phyloP scores from a whole-genome alignment of 1,284 basidiomycete species.

The Athelia psychrophila region DNA sequence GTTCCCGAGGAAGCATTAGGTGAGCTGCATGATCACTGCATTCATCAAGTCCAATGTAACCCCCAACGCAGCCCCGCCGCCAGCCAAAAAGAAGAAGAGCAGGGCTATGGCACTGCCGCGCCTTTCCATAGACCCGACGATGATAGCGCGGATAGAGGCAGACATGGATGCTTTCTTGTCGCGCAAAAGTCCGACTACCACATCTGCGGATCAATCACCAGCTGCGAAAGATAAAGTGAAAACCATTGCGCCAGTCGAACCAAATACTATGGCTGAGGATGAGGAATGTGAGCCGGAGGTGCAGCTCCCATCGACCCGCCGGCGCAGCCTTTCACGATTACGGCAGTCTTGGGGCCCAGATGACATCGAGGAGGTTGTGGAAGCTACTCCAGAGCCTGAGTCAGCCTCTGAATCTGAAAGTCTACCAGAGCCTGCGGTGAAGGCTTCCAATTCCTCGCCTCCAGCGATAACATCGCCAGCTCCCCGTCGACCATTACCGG shows the following conservation, averaged over 20 bases:
- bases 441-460: not conserved
- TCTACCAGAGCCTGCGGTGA: no score
- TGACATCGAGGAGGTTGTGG: constrained; percentile 9
- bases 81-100: no score
- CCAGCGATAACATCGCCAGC: not conserved
- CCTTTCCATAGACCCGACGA: not conserved
- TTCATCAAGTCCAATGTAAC: no score
- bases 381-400: constrained; percentile 2
- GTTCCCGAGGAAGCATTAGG: no score
- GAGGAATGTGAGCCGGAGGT: not conserved
- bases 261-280: not conserved
- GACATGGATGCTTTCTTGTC: not conserved
- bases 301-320: not conserved
- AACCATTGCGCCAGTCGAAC: not conserved
- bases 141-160: not conserved
- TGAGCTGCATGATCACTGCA: no score
- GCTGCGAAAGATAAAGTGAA: no score
- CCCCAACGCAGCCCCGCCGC: no score
- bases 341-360: not conserved
- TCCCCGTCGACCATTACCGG: constrained; percentile 1
- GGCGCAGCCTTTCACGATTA: not conserved
- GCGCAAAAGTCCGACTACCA: not conserved
- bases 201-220: not conserved
- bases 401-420: not conserved
- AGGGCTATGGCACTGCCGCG: no score